Evolutionary conservation across 208 protist genomes (phyloP).

Genomic region (Kentomonas sorsogonicus): DNA sequence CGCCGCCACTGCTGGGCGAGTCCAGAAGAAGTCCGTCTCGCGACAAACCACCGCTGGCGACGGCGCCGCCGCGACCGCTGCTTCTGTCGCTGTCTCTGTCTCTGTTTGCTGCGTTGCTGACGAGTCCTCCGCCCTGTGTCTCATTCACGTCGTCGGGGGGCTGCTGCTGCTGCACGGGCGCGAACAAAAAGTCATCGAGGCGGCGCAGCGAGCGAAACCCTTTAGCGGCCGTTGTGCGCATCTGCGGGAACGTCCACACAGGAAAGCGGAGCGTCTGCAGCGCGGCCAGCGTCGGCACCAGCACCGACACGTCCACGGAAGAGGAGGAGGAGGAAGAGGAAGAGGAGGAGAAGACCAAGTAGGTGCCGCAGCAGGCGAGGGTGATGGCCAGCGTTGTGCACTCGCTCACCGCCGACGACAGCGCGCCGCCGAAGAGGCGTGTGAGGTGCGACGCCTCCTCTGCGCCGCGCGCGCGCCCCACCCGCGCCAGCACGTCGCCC

Average conservation of each 20-base stretch:
- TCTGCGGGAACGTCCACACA: constrained; percentile 54
- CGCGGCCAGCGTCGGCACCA: constrained; percentile 71
- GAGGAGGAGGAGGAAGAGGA: not conserved
- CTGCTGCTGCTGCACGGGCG: constrained; percentile 4
- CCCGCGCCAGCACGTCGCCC: not conserved
- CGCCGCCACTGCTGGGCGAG: no score
- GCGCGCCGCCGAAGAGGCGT: constrained; percentile 33
- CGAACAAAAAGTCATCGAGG: constrained; percentile 46
- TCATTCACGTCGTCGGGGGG: no score
- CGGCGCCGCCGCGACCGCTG: no score
- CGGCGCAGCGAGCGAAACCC: constrained; percentile 53
- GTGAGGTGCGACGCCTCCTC: constrained; percentile 41
- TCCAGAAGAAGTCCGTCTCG: no score
- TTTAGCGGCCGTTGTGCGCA: constrained; percentile 49
- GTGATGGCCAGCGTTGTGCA: constrained; percentile 2
- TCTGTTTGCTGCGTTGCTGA: no score
- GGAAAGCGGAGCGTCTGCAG: constrained; percentile 69
- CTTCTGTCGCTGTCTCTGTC: no score
- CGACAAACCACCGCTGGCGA: no score
- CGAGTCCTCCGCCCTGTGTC: no score
- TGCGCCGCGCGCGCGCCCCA: constrained; percentile 6
- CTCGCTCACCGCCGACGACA: constrained; percentile 47
- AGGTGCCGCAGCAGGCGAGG: constrained; percentile 28
- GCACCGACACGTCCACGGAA: constrained; percentile 18
- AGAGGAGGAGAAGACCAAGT: constrained; percentile 15